These are phyloP conservation scores for Peziza echinospora DNA, from an alignment of 495 filamentous ascomycete species.

Conservation along the genomic window DNA sequence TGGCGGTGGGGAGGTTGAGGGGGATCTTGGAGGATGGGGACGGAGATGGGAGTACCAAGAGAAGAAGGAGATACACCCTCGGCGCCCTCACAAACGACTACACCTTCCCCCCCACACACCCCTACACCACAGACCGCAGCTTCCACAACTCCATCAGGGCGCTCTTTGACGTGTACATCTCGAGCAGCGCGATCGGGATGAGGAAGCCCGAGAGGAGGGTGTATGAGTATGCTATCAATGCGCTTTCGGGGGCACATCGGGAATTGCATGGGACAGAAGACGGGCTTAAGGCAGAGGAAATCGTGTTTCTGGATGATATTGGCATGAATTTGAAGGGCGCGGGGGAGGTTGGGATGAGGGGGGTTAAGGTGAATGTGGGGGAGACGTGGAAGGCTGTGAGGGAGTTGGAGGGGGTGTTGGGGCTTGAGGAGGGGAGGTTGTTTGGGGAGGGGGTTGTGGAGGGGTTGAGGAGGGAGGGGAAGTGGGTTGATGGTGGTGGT, in stretches of 20 bases:
- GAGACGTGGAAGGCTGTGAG: conserved; percentile 52
- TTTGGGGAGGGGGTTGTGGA: conserved; percentile 16
- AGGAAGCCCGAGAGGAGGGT: conserved; percentile 70
- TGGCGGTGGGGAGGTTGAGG: conserved; percentile 49
- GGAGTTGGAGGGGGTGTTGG: conserved; percentile 40
- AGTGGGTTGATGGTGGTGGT: background rate
- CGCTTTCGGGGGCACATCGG: conserved; percentile 17
- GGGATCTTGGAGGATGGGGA: conserved; percentile 13
- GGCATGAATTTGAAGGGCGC: conserved; percentile 77
- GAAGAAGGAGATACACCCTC: conserved; percentile 39
- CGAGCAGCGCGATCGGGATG: conserved; percentile 63
- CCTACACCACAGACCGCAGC: conserved; percentile 21
- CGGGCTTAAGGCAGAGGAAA: conserved; percentile 39
- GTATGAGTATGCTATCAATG: conserved; percentile 58
- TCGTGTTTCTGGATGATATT: conserved; percentile 90
- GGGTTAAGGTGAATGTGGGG: conserved; percentile 65
- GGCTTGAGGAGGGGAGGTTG: conserved; percentile 28
- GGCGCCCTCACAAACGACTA: conserved; percentile 79
- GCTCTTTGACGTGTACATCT: conserved; percentile 66
- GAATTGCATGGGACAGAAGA: conserved; percentile 26
- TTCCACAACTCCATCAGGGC: conserved; percentile 27
- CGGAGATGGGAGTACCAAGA: background rate
- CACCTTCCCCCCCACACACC: conserved; percentile 49
- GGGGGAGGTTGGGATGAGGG: conserved; percentile 51
- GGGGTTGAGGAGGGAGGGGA: background rate